Evolutionary conservation across 768 basidiomycete species (phyloP).

Genomic region (Leccinum barrowsii): DNA sequence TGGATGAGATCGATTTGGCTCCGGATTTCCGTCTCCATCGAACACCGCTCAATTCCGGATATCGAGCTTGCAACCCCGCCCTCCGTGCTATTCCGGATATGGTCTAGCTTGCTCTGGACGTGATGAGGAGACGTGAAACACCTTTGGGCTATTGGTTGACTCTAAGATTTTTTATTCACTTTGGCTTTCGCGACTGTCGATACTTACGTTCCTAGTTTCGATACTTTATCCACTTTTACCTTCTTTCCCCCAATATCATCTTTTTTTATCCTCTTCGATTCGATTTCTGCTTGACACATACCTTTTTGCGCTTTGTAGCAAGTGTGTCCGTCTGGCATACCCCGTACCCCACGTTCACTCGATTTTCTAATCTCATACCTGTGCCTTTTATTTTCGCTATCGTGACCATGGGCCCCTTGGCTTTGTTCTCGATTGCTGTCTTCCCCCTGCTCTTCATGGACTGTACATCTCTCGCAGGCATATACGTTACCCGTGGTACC

Average conservation of each 20-base stretch:
- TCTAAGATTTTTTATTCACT: constrained; percentile 45
- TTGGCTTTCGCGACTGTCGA: constrained; percentile 31
- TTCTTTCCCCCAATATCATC: constrained; percentile 17
- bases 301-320: constrained; percentile 20
- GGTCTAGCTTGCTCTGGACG: constrained; percentile 2
- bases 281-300: constrained; percentile 32
- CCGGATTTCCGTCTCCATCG: constrained; percentile 32
- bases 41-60: constrained; percentile 5
- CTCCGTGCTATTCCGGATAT: constrained; percentile 4
- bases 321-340: constrained; percentile 22
- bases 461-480: constrained; percentile 22
- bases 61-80: constrained; percentile 9
- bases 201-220: constrained; percentile 23
- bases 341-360: constrained; percentile 29
- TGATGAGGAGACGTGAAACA: constrained; percentile 20
- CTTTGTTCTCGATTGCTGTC: constrained; percentile 26
- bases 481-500: constrained; percentile 22
- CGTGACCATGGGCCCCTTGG: constrained; percentile 18
- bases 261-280: constrained; percentile 31
- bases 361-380: constrained; percentile 28
- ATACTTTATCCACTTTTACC: constrained; percentile 32
- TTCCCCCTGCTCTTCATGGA: constrained; percentile 16
- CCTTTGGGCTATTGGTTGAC: constrained; percentile 64
- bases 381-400: constrained; percentile 30
- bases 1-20: constrained; percentile 47